Evolutionary conservation across 225 moss, liverwort and hornwort genomes (phyloP).

Genomic region (Anthoceros angustus): DNA sequence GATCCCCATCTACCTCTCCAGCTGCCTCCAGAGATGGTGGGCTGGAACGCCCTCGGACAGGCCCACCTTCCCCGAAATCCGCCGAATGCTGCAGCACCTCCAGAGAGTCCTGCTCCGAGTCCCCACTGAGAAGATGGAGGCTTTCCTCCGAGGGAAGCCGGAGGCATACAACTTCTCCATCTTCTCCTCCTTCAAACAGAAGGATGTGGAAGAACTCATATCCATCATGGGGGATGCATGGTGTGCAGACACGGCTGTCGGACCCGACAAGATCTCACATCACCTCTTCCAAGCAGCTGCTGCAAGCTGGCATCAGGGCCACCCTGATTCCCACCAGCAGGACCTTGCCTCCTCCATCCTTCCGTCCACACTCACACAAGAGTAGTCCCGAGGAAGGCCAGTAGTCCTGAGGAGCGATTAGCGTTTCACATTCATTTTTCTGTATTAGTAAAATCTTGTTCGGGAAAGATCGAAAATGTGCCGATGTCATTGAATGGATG

Average conservation of each 20-base stretch:
- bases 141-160: background rate
- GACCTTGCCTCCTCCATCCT: background rate
- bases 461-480: no score
- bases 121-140: background rate
- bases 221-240: background rate
- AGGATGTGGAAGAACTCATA: background rate
- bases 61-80: slow-evolving; percentile 13
- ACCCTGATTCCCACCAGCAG: no score
- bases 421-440: no score
- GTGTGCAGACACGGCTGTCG: background rate
- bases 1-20: background rate
- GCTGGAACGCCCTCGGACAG: background rate
- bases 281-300: no score
- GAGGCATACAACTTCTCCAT: background rate
- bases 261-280: background rate
- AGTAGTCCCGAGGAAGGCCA: no score
- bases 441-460: no score
- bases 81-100: slow-evolving; percentile 18
- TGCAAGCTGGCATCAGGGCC: no score
- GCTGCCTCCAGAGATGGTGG: slow-evolving; percentile 12
- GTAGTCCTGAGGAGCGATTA: no score
- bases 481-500: no score
- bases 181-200: background rate
- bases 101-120: slow-evolving; percentile 15
- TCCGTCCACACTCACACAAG: no score